Evolutionary conservation across 495 filamentous ascomycete genomes (phyloP).

Genomic region (Aspergillus indologenus): DNA sequence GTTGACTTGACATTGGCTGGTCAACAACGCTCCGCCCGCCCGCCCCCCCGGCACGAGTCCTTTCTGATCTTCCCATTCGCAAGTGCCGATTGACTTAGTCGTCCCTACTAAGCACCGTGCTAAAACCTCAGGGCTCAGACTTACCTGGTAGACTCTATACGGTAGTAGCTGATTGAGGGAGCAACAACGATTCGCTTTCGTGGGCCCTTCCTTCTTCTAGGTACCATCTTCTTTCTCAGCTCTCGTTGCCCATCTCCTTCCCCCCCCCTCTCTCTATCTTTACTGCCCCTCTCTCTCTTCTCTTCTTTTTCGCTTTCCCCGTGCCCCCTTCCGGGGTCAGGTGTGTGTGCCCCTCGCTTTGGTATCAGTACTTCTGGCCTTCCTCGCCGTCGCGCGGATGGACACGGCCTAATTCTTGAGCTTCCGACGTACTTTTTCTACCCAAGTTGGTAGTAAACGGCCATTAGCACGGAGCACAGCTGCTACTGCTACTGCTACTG

Average conservation of each 20-base stretch:
- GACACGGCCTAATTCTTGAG: background rate
- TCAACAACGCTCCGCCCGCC: no score
- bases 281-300: background rate
- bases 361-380: background rate
- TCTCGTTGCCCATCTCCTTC: background rate
- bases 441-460: background rate
- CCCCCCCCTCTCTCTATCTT: background rate
- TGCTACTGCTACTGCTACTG: background rate
- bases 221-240: background rate
- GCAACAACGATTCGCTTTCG: background rate
- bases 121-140: no score
- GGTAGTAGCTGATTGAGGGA: background rate
- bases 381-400: background rate
- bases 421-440: background rate
- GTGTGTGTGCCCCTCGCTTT: no score
- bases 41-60: constrained; percentile 6
- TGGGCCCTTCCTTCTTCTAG: background rate
- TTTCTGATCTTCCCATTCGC: constrained; percentile 9
- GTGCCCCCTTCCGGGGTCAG: no score
- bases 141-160: background rate
- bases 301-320: no score
- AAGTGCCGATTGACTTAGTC: background rate
- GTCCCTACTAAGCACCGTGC: background rate
- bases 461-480: background rate
- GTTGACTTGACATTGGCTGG: constrained; percentile 7